These are phyloP conservation scores for Eutypella sp. DNA, from an alignment of 2,329 filamentous ascomycete genomes.

Conservation along the genomic window DNA sequence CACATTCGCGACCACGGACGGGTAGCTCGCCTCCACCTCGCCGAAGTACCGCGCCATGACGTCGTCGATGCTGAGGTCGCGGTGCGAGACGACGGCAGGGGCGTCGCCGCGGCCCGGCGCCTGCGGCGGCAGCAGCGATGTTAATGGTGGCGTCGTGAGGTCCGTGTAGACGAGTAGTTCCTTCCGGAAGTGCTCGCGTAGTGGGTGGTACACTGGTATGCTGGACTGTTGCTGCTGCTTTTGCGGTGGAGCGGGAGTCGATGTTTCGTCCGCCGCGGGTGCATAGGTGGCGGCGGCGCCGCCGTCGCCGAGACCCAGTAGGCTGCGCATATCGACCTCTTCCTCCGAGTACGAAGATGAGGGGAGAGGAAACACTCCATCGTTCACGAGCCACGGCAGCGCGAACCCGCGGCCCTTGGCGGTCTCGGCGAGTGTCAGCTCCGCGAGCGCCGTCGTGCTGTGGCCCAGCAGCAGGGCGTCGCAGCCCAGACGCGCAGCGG, in stretches of 20 bases:
- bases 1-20: conserved; percentile 91
- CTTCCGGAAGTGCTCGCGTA: conserved; percentile 78
- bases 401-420: conserved; percentile 86
- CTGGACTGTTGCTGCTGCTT: conserved; percentile 4
- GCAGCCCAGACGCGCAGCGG: conserved; percentile 56
- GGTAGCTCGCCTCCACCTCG: conserved; percentile 78
- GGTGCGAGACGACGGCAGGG: conserved; percentile 54
- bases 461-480: conserved; percentile 76
- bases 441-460: conserved; percentile 82
- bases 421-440: conserved; percentile 78
- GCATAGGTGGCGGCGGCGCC: conserved; percentile 4
- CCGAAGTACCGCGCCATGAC: conserved; percentile 87
- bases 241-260: no score
- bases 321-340: no score
- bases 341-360: no score
- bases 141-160: conserved; percentile 47
- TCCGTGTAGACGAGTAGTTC: conserved; percentile 68
- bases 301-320: conserved; percentile 8
- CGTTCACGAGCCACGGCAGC: conserved; percentile 75
- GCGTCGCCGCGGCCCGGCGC: conserved; percentile 13
- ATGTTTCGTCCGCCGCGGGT: no score
- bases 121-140: conserved; percentile 31
- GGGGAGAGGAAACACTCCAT: no score
- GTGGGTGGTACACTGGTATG: conserved; percentile 63
- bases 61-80: conserved; percentile 82